Percentiles rank a stretch among this genome's conserved stretches.
Conservation (phyloP, 805 yeast species). For the Schizosaccharomyces osmophilus region DNA sequence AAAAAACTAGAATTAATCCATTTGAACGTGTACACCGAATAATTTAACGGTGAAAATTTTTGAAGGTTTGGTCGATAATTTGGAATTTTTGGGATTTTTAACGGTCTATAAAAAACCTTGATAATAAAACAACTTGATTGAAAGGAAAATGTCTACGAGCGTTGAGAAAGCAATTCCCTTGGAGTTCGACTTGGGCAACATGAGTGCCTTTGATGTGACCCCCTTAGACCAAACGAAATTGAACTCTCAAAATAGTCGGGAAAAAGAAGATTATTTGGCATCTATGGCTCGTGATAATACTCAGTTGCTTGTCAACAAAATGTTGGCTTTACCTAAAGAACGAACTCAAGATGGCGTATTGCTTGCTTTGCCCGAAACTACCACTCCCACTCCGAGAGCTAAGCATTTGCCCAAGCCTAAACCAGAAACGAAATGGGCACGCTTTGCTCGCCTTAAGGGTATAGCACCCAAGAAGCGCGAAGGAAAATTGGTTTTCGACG, state of each 20-base stretch:
- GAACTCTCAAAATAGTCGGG: background rate
- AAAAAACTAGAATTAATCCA: no score
- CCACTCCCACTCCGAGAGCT: slow-evolving; percentile 71
- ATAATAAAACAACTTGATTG: background rate
- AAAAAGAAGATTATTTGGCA: background rate
- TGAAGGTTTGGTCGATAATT: no score
- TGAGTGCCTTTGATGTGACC: background rate
- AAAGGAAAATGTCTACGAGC: background rate
- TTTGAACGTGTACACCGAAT: no score
- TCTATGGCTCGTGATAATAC: slow-evolving; percentile 59
- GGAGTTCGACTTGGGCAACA: background rate
- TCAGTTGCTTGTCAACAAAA: slow-evolving; percentile 73
- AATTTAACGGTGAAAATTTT: no score
- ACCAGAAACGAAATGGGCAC: slow-evolving; percentile 88
- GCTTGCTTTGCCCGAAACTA: slow-evolving; percentile 63
- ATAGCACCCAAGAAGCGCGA: slow-evolving; percentile 61
- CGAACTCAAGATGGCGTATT: slow-evolving; percentile 51
- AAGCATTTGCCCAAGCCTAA: slow-evolving; percentile 43
- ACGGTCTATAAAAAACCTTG: no score
- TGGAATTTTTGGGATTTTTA: no score
- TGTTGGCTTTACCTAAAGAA: slow-evolving; percentile 69
- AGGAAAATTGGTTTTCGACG: slow-evolving; percentile 77
- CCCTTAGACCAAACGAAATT: background rate
- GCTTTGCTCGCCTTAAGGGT: slow-evolving; percentile 87
- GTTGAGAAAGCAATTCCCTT: background rate